Evolutionary conservation across 352 stramenopile species (phyloP), one percentile per base, ranked within the genome.

Genomic region (Bremia lactucae): DNA sequence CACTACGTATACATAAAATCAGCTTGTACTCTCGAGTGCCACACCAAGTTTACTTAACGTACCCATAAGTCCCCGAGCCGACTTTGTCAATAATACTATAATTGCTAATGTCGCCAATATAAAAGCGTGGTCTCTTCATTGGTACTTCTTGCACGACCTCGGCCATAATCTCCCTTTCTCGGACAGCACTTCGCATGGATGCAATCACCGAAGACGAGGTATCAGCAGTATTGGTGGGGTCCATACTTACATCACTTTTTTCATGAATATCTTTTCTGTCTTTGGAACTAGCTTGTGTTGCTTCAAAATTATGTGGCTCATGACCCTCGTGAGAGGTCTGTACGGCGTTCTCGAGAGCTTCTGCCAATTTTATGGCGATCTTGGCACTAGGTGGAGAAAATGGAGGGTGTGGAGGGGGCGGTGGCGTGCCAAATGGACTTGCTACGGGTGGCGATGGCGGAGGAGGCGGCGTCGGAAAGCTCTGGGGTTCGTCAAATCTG

Each of bases 21-120:
- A 41, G 36, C 55, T 2, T 59, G 20, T n/a, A 21, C 23, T 0
- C 29, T 7, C 25, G 2, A 20, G n/a, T 7, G 11, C 14, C 6
- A 13, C 14, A 34, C 18, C 18, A 5, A 41, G 13, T 9, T 16
- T 31, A 42, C 18, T 19, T 14, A 24, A 67, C 69, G 22, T 68
- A 91, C 79, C 79, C 80, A 46, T 92, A 92, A 1, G 80, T 92
- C 18, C 80, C 80, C 0, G 74, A 89, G 2, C 80, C 80, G 1
- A 92, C 73, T 53, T 92, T 89, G 55, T 90, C 80, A 49, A 92
- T 92, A 29, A 92, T 90, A 46, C 63, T 89, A 49, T 92, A 92
- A 49, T 65, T 87, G 21, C 89, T 74, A 48, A 92, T 92, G 31
- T 89, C 74, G 18, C 79, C 79, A 28, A 92, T 68, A 35, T 92